These are phyloP conservation scores for Tulasnella sp. DNA, from an alignment of 768 basidiomycete genomes.

Conservation along the genomic window DNA sequence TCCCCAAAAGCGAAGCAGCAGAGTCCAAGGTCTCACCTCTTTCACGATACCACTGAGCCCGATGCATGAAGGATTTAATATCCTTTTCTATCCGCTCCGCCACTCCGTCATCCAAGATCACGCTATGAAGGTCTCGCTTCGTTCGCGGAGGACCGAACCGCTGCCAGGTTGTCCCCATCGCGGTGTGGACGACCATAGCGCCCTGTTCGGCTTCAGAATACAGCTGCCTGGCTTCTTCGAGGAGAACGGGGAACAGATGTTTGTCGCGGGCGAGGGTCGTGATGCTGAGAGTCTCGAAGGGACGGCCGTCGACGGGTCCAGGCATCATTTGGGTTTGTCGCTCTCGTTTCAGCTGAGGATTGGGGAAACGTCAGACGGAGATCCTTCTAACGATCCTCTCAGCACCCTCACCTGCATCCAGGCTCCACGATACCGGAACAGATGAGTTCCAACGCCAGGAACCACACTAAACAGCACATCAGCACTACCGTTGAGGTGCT, in stretches of 20 bases:
- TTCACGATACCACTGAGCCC: conserved; percentile 94
- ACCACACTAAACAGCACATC: conserved; percentile 89
- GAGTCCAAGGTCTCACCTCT: conserved; percentile 59
- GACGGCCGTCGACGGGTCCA: conserved; percentile 84
- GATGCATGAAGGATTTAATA: conserved; percentile 70
- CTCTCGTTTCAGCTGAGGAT: conserved; percentile 79
- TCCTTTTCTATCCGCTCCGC: conserved; percentile 80
- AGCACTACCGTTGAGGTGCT: conserved; percentile 88
- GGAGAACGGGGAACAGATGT: conserved; percentile 67
- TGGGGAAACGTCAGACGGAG: neutral
- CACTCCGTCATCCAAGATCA: conserved; percentile 79
- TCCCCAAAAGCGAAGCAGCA: neutral
- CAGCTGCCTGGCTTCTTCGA: conserved; percentile 84
- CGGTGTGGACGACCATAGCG: conserved; percentile 91
- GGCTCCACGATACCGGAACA: conserved; percentile 80
- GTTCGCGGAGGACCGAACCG: conserved; percentile 89
- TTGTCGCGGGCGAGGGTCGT: conserved; percentile 90
- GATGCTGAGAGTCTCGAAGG: conserved; percentile 96
- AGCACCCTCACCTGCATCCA: conserved; percentile 82
- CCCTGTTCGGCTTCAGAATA: conserved; percentile 85
- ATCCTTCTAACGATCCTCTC: neutral
- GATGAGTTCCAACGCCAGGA: conserved; percentile 92
- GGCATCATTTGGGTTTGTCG: conserved; percentile 84
- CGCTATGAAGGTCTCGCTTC: conserved; percentile 82
- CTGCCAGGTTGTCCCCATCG: conserved; percentile 95